phyloP scores from a whole-genome alignment of 2,329 filamentous ascomycete genomes.

The Talaromyces sp. region DNA sequence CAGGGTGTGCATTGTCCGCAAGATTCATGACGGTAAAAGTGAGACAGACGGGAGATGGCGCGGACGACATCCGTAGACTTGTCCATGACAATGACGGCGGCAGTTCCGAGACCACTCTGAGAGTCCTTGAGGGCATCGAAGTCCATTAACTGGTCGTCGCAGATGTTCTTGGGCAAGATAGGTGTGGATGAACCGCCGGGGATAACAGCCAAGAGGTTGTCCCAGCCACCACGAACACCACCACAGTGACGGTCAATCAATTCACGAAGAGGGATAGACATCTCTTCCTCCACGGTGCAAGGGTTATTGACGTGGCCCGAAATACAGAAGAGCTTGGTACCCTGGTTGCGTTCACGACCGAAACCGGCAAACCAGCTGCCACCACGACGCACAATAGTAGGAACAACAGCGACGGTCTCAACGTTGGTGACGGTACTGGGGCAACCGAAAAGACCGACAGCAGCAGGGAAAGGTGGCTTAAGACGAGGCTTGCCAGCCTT shows the following conservation, averaged over 20 bases:
- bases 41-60: constrained; percentile 84
- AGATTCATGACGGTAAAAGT: constrained; percentile 98
- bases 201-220: constrained; percentile 92
- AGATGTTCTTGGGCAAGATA: constrained; percentile 83
- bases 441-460: constrained; percentile 96
- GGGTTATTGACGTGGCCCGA: constrained; percentile 99
- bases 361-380: constrained; percentile 90
- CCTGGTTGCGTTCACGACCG: constrained; percentile 91
- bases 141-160: constrained; percentile 97
- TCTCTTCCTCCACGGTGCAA: constrained; percentile 96
- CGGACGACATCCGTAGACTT: constrained; percentile 95
- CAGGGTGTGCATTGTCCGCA: constrained; percentile 99
- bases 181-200: constrained; percentile 96
- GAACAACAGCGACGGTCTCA: constrained; percentile 91
- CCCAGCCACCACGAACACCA: constrained; percentile 94
- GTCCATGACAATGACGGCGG: constrained; percentile 98
- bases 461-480: constrained; percentile 97
- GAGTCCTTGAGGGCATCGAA: constrained; percentile 98
- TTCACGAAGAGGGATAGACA: constrained; percentile 94
- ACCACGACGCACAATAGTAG: constrained; percentile 91
- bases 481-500: constrained; percentile 98
- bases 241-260: constrained; percentile 98
- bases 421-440: constrained; percentile 98
- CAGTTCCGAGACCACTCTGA: constrained; percentile 94
- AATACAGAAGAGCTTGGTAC: constrained; percentile 97